Evolutionary conservation across 768 basidiomycete species (phyloP).

Genomic region (Termitomyces sp.): DNA sequence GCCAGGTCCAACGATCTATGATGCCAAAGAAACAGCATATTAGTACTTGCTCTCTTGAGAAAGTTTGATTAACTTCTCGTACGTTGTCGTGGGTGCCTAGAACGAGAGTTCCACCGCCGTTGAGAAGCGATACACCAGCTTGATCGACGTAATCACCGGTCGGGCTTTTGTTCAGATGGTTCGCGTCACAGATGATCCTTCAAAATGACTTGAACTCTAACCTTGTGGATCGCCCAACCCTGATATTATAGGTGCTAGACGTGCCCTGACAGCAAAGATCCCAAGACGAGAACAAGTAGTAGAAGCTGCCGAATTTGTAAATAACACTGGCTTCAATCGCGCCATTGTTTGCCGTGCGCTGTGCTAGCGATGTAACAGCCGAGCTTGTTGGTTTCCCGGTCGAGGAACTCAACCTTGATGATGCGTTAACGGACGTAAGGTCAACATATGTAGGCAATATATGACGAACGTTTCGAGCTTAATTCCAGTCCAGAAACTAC

Average conservation of each 20-base stretch:
- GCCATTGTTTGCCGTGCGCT: constrained; percentile 35
- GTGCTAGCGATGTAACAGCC: constrained; percentile 36
- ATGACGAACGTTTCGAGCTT: constrained; percentile 21
- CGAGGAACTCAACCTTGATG: constrained; percentile 27
- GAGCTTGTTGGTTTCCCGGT: constrained; percentile 35
- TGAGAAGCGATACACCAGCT: constrained; percentile 34
- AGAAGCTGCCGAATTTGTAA: constrained; percentile 37
- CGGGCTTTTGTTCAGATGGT: constrained; percentile 20
- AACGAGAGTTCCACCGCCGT: constrained; percentile 50
- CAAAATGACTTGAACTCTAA: constrained; percentile 7
- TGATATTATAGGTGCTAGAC: constrained; percentile 53
- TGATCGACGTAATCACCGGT: constrained; percentile 43
- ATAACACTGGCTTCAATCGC: constrained; percentile 47
- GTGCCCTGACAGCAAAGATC: constrained; percentile 47
- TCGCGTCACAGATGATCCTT: not conserved
- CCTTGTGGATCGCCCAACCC: constrained; percentile 45
- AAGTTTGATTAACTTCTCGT: constrained; percentile 5
- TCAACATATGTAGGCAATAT: not conserved
- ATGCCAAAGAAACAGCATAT: not conserved
- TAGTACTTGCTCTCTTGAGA: not conserved
- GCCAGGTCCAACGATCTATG: constrained; percentile 48
- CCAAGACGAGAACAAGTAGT: constrained; percentile 54
- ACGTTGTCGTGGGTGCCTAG: constrained; percentile 38
- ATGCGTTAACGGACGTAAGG: not conserved
- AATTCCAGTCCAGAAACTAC: constrained; percentile 55